phyloP scores from a whole-genome alignment of 176 grass and related monocot species.

The Guadua angustifolia region DNA sequence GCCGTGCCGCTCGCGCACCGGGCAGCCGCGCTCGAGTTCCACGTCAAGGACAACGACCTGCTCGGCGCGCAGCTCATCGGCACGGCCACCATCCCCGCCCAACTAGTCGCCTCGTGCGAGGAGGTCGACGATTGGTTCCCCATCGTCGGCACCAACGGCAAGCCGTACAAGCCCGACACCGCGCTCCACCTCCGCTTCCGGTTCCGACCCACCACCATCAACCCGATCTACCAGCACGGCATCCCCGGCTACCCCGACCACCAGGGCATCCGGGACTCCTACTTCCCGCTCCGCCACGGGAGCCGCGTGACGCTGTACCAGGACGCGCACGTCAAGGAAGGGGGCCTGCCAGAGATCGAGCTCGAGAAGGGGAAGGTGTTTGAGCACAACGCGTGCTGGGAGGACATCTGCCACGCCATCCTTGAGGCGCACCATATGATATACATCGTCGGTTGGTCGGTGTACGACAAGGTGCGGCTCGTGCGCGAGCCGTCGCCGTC shows the following conservation, averaged over 20 bases:
- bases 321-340: constrained; percentile 80
- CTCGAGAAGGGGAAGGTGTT: constrained; percentile 60
- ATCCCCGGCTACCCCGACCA: constrained; percentile 71
- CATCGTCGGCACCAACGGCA: constrained; percentile 55
- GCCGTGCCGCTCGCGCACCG: constrained; percentile 79
- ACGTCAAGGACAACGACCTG: constrained; percentile 91
- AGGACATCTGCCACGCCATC: constrained; percentile 97
- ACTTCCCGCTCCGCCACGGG: constrained; percentile 83
- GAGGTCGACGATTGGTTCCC: constrained; percentile 68
- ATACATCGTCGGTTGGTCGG: constrained; percentile 90
- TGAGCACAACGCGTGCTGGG: constrained; percentile 80
- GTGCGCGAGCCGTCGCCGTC: constrained; percentile 64
- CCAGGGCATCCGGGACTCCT: constrained; percentile 67
- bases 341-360: constrained; percentile 65
- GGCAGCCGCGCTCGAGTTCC: constrained; percentile 62
- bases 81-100: constrained; percentile 57
- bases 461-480: constrained; percentile 90
- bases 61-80: constrained; percentile 93
- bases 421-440: constrained; percentile 96
- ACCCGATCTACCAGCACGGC: constrained; percentile 60
- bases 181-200: constrained; percentile 59
- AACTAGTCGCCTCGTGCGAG: constrained; percentile 11
- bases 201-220: constrained; percentile 51
- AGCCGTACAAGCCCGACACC: constrained; percentile 64
- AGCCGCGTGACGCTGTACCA: constrained; percentile 74